Percentiles rank a stretch among this genome's conserved stretches.
These are phyloP conservation scores for Hypoxylon intermedium DNA, from an alignment of 495 filamentous ascomycete genomes.

Conservation along the genomic window DNA sequence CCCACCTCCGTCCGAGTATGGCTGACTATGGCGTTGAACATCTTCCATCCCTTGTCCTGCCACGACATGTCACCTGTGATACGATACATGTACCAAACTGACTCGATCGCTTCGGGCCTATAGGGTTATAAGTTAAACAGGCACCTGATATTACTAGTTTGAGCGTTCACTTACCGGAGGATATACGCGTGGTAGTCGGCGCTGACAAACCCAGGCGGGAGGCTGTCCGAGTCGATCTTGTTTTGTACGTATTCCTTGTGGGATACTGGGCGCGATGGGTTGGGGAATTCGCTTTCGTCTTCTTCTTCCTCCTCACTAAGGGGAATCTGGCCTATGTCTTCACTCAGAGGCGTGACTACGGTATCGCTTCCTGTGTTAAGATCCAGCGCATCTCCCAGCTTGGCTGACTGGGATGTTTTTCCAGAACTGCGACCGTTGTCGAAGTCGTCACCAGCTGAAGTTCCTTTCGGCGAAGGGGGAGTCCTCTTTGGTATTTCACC, in stretches of 20 bases:
- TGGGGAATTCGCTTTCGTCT: conserved; percentile 27
- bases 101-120: conserved; percentile 92
- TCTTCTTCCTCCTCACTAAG: conserved; percentile 20
- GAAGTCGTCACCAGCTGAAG: neutral
- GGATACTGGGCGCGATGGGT: conserved; percentile 54
- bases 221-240: conserved; percentile 64
- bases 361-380: conserved; percentile 28
- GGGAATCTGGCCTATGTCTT: conserved; percentile 34
- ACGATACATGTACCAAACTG: conserved; percentile 94
- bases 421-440: neutral
- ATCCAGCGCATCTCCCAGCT: conserved; percentile 23
- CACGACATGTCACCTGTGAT: conserved; percentile 81
- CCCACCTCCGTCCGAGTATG: conserved; percentile 71
- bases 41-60: conserved; percentile 88
- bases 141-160: neutral
- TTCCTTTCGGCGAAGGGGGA: neutral
- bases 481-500: conserved; percentile 23
- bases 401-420: neutral
- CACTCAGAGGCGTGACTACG: conserved; percentile 3
- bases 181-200: conserved; percentile 72
- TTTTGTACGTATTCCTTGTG: conserved; percentile 70
- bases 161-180: conserved; percentile 63
- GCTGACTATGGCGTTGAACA: conserved; percentile 78
- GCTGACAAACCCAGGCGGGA: conserved; percentile 70
- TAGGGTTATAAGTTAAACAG: conserved; percentile 25